Base-by-base conservation (phyloP, 257 asterid genomes). In the Buddleja alternifolia region DNA sequence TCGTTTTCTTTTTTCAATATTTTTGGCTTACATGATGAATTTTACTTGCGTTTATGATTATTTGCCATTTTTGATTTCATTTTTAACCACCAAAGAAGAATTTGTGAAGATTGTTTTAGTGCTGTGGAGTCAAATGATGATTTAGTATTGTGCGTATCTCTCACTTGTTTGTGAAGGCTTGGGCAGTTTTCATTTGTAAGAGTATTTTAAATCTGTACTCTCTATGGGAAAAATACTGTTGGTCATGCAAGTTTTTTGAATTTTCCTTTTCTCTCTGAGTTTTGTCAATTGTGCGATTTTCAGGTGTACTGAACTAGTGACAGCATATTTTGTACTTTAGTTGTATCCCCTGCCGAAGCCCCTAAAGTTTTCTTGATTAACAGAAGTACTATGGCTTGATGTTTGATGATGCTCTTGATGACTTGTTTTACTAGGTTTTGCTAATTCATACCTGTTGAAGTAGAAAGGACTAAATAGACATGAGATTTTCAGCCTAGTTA, bases 401-500 rank as follows among this genome's bases (percentile, higher is more conserved):
- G 60, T 42, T 60, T 73, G 57, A 55, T 68, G 75, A 65, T 63
- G 70, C 50, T 59, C 41, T 67, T 20, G 37, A 74, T 55, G 16
- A 52, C 52, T 60, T 52, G 36, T 55, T 63, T 74, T 53, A 6
- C 17, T 73, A 65, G 71, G 73, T 73, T 61, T 19, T 60, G 61
- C 24, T 44, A 69, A 79, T 72, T 71, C 68, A 51, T 80, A 45
- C 68, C 50, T 67, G 64, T 44, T 57, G 57, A 75, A 78, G 70
- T 44, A 75, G 75, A 65, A 67, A 83, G 34, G 59, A 59, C 62
- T 70, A 39, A 29, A 25, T 47, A 47, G 77, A 59, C 66, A 84
- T 88, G 89, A 70, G 42, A 69, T 66, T 62, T 78, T 66, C 50
- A 60, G 69, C 53, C 69, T 74, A 73, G 71, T 57, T 66, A 94